phyloP scores from a whole-genome alignment of 2,329 filamentous ascomycete species.

The Botrytis hyacinthi region DNA sequence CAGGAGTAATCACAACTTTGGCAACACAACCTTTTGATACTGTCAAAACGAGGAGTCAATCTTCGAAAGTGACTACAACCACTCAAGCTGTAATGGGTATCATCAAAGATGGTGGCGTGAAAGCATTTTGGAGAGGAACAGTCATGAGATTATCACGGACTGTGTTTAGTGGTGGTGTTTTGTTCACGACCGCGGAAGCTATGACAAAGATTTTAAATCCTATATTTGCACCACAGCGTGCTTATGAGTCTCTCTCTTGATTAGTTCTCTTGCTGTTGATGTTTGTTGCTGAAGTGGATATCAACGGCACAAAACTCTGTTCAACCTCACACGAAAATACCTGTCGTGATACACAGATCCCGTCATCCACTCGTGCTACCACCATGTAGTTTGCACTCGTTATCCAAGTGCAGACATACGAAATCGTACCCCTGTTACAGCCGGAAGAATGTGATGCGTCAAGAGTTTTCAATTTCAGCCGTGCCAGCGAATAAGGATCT shows the following conservation, averaged over 20 bases:
- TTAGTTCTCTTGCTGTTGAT: background rate
- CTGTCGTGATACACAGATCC: conserved; percentile 12
- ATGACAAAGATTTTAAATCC: conserved; percentile 26
- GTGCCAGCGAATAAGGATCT: background rate
- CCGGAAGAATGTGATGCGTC: background rate
- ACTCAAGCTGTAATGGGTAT: conserved; percentile 55
- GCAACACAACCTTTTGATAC: conserved; percentile 61
- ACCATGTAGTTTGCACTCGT: background rate
- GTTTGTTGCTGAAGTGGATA: background rate
- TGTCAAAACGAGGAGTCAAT: conserved; percentile 62
- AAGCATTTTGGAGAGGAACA: conserved; percentile 65
- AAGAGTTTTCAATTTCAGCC: background rate
- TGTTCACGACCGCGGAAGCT: conserved; percentile 29
- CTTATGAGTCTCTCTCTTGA: background rate
- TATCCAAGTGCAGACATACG: background rate
- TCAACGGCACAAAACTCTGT: conserved; percentile 3
- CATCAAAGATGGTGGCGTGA: conserved; percentile 54
- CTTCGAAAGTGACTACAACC: conserved; percentile 55
- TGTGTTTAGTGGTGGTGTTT: conserved; percentile 58
- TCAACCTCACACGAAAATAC: background rate
- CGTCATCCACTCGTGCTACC: conserved; percentile 6
- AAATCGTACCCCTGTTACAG: background rate
- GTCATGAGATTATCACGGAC: conserved; percentile 65
- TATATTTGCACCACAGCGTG: conserved; percentile 16
- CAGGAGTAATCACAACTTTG: conserved; percentile 59